phyloP scores from a whole-genome alignment of 768 basidiomycete genomes.

The Pulveroboletus ravenelii region DNA sequence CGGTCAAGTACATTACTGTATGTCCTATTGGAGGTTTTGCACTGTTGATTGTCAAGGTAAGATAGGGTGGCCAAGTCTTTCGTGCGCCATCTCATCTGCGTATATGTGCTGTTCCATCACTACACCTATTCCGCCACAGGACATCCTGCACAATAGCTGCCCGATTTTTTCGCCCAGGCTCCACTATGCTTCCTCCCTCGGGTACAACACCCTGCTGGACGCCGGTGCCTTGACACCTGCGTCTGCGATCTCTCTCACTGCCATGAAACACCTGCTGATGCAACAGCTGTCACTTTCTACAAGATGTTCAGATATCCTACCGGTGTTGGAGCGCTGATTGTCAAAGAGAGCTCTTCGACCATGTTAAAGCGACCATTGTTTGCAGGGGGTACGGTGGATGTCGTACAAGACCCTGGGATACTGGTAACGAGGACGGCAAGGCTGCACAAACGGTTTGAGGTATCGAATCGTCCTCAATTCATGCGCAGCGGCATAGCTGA shows the following conservation, averaged over 20 bases:
- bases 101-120: slow-evolving; percentile 16
- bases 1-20: slow-evolving; percentile 49
- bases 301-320: slow-evolving; percentile 91
- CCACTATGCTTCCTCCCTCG: slow-evolving; percentile 57
- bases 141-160: slow-evolving; percentile 46
- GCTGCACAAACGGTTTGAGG: slow-evolving; percentile 76
- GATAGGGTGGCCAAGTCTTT: not conserved
- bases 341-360: slow-evolving; percentile 62
- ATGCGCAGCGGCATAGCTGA: not conserved
- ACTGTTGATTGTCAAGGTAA: slow-evolving; percentile 53
- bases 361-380: slow-evolving; percentile 75
- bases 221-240: slow-evolving; percentile 79
- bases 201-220: slow-evolving; percentile 72
- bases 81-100: not conserved
- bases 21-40: slow-evolving; percentile 67
- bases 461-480: slow-evolving; percentile 24
- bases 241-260: slow-evolving; percentile 58
- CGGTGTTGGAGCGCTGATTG: slow-evolving; percentile 74
- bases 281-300: slow-evolving; percentile 80
- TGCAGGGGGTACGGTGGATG: slow-evolving; percentile 75
- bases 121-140: slow-evolving; percentile 33
- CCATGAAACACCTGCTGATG: slow-evolving; percentile 59
- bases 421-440: slow-evolving; percentile 57
- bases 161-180: slow-evolving; percentile 43
- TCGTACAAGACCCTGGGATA: slow-evolving; percentile 76